phyloP scores from a whole-genome alignment of 2,329 filamentous ascomycete species.

The Claviceps pusilla region DNA sequence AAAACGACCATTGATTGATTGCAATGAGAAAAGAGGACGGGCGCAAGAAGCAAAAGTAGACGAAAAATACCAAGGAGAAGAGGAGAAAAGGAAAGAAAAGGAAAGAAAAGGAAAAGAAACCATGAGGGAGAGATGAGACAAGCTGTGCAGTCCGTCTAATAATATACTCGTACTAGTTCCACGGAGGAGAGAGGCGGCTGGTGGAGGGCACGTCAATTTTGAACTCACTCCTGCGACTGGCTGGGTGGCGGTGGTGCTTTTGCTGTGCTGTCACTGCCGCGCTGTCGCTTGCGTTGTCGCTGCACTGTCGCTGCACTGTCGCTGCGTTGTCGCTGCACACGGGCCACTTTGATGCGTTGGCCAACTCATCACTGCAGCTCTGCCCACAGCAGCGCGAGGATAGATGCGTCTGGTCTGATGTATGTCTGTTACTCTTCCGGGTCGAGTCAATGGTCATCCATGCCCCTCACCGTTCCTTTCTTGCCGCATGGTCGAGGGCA shows the following conservation, averaged over 20 bases:
- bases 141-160: not conserved
- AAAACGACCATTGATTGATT: not conserved
- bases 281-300: constrained; percentile 7
- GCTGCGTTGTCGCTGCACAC: constrained; percentile 23
- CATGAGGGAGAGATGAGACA: not conserved
- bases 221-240: not conserved
- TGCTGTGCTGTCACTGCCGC: not conserved
- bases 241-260: not conserved
- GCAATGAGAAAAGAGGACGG: not conserved
- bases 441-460: not conserved
- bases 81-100: not conserved
- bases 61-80: not conserved
- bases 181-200: constrained; percentile 2
- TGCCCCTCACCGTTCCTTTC: constrained; percentile 2
- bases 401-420: not conserved
- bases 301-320: constrained; percentile 21
- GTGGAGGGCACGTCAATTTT: not conserved
- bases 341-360: constrained; percentile 28
- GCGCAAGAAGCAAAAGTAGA: not conserved
- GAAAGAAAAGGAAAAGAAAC: not conserved
- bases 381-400: constrained; percentile 13
- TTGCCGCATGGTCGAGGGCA: too few species aligned
- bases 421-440: not conserved
- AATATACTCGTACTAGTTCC: not conserved
- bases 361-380: constrained; percentile 29